Base-by-base conservation (phyloP, 768 basidiomycete genomes). In the Suillus weaverae region DNA sequence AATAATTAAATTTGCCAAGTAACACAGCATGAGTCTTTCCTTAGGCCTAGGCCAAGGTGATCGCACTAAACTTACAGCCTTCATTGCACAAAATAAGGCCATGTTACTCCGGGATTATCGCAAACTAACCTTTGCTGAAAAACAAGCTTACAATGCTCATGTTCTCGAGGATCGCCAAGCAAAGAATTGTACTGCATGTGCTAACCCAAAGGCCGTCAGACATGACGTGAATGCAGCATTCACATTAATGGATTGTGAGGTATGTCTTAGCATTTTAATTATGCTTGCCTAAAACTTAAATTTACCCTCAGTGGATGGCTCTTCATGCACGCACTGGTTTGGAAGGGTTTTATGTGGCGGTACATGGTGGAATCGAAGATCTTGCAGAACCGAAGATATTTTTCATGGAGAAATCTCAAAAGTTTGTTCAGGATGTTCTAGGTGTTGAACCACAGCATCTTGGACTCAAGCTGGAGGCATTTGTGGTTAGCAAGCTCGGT, bases 161-260 rank as follows among this genome's bases (percentile, higher is more conserved):
- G 46, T 53, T 35, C 43, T 61, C 22, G 43, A 33, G 41, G 60
- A 39, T 22, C 36, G 36, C 10, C 59, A 65, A 50, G 48, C 9
- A 39, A 65, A 61, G 30, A 33, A 20, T 4, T 22, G 5, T 22
- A 32, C 46, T 44, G 39, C 51, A 20, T 26, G 26, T 33, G 32
- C 60, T 9, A 66, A 66, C 33, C 61, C 61, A 8, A 66, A 62
- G 44, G 54, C 53, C 33, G 10, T 62, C 35, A 36, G 39, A 32
- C 26, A 57, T 18, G 43, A 13, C 1, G n/a, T 66, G 11, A 62
- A 35, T 7, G 39, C 65, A 10, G 39, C 35, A 14, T 66, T 62
- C 54, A 36, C 54, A 10, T 26, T 10, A 3, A 66, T 66, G 65
- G 65, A 66, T 33, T 43, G 18, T 8, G 65, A 66, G 14, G 65